Conservation (phyloP, 75 land plant species). For the Gnetum montanum region DNA sequence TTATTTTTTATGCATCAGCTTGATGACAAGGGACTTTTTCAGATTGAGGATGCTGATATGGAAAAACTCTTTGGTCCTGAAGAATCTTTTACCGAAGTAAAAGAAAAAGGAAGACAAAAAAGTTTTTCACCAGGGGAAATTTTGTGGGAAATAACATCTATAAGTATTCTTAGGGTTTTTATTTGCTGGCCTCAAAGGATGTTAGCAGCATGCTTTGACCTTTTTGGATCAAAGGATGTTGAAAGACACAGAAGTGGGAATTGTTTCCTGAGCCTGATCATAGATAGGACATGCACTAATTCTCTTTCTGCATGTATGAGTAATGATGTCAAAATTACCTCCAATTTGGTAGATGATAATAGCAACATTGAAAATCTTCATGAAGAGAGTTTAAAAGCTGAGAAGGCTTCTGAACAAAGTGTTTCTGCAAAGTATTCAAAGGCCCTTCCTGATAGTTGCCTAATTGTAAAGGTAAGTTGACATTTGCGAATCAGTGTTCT, state of each 20-base stretch:
- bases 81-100: conserved; percentile 27
- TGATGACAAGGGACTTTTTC: conserved; percentile 44
- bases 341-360: conserved; percentile 3
- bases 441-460: too few species aligned
- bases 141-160: conserved; percentile 26
- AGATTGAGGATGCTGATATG: conserved; percentile 14
- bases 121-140: conserved; percentile 19
- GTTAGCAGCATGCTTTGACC: conserved; percentile 67
- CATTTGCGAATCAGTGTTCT: too few species aligned
- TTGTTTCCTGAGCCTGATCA: conserved; percentile 57
- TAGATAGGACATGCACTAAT: conserved; percentile 6
- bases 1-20: conserved; percentile 51
- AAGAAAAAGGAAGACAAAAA: conserved; percentile 21
- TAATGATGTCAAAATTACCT: too few species aligned
- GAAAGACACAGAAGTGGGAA: conserved; percentile 29
- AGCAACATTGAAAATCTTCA: background rate
- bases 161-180: conserved; percentile 48
- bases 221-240: conserved; percentile 27
- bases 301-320: too few species aligned
- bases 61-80: conserved; percentile 17
- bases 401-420: too few species aligned
- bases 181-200: conserved; percentile 44
- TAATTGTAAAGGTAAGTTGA: too few species aligned
- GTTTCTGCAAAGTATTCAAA: too few species aligned
- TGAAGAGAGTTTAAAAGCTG: too few species aligned